Evolutionary conservation across 2,329 filamentous ascomycete genomes (phyloP).

Genomic region (Fusarium pseudoanthophilum): DNA sequence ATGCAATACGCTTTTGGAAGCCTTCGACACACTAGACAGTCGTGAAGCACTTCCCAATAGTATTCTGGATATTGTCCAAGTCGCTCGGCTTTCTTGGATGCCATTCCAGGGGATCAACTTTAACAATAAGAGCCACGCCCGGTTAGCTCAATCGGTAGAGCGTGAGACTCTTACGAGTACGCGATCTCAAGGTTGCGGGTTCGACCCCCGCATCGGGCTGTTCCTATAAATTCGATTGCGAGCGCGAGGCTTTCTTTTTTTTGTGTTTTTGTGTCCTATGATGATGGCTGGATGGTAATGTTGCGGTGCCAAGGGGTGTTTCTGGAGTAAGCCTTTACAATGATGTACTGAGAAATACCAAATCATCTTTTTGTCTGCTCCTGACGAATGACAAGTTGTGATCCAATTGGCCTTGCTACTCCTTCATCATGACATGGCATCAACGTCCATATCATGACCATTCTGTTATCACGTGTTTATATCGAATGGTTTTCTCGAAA

Average conservation of each 20-base stretch:
- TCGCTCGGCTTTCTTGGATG: not conserved
- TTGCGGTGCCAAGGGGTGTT: not conserved
- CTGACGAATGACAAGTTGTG: not conserved
- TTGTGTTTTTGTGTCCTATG: conserved; percentile 8
- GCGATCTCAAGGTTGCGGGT: conserved; percentile 67
- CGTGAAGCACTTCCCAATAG: not conserved
- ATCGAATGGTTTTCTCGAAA: conserved; percentile 7
- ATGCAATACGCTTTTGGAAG: not conserved
- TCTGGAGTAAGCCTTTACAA: too few relatives aligned
- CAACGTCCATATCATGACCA: conserved; percentile 2
- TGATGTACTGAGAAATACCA: too few relatives aligned
- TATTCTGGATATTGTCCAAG: too few relatives aligned
- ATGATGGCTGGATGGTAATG: too few relatives aligned
- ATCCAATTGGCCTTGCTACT: too few relatives aligned
- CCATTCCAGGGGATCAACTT: not conserved
- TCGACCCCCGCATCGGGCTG: conserved; percentile 59
- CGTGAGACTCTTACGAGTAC: conserved; percentile 70
- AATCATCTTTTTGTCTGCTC: not conserved
- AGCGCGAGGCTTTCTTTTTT: conserved; percentile 36
- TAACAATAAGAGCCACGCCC: conserved; percentile 47
- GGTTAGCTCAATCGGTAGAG: conserved; percentile 62
- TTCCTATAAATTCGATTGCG: conserved; percentile 50
- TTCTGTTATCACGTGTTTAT: not conserved
- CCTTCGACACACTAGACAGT: not conserved
- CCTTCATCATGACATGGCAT: not conserved